Conservation (phyloP, 2,329 filamentous ascomycete species). For the Aspergillus fumigatiaffinis region DNA sequence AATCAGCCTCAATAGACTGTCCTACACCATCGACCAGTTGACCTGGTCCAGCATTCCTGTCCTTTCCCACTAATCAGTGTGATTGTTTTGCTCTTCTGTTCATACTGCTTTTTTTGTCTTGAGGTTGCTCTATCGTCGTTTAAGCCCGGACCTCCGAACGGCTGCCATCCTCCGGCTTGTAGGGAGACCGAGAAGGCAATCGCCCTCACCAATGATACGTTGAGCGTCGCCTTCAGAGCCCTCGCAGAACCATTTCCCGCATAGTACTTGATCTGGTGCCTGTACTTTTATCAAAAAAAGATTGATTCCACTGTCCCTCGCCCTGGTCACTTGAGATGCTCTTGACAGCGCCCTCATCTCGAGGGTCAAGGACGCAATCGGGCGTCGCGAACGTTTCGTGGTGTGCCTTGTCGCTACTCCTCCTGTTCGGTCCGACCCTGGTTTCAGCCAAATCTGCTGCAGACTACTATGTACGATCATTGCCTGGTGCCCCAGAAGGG, state of each 20-base stretch:
- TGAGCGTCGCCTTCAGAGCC: constrained; percentile 8
- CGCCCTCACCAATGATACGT: constrained; percentile 12
- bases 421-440: constrained; percentile 21
- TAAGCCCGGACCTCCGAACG: background rate
- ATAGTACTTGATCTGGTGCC: background rate
- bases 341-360: constrained; percentile 11
- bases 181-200: background rate
- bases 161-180: background rate
- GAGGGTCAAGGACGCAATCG: constrained; percentile 10
- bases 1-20: background rate
- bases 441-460: constrained; percentile 57
- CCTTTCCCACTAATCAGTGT: background rate
- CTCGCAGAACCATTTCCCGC: constrained; percentile 6
- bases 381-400: constrained; percentile 16
- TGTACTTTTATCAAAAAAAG: background rate
- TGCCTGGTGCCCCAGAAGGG: constrained; percentile 78
- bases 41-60: background rate
- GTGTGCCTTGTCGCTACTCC: constrained; percentile 24
- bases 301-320: background rate
- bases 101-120: background rate
- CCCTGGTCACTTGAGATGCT: constrained; percentile 13
- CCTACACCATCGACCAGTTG: background rate
- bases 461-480: constrained; percentile 82
- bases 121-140: background rate
- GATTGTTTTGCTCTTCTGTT: background rate